Percentiles rank a stretch among this genome's conserved stretches.
These are phyloP conservation scores for Vaccinium vitisidaea DNA, from an alignment of 148 eudicot genomes.

Conservation along the genomic window DNA sequence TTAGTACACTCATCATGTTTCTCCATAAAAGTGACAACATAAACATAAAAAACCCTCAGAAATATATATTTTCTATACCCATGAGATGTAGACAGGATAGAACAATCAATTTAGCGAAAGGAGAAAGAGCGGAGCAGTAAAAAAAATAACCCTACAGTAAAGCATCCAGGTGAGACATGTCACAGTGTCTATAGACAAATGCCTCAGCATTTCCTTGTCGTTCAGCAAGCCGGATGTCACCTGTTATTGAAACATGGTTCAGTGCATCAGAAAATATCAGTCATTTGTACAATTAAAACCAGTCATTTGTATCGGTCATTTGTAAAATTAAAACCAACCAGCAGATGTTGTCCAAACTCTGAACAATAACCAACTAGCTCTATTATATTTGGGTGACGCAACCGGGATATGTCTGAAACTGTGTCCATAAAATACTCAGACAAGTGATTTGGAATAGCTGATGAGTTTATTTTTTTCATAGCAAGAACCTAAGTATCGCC, in stretches of 20 bases:
- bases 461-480: slow-evolving; percentile 81
- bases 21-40: background rate
- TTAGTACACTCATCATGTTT: background rate
- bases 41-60: background rate
- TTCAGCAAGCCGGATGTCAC: slow-evolving; percentile 93
- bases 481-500: slow-evolving; percentile 65
- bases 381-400: no score
- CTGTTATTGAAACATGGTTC: slow-evolving; percentile 95
- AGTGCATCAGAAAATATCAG: slow-evolving; percentile 85
- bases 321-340: no score
- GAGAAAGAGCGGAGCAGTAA: background rate
- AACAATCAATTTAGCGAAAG: background rate
- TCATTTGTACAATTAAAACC: no score
- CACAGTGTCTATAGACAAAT: slow-evolving; percentile 83
- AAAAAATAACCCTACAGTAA: slow-evolving; percentile 52
- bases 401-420: no score
- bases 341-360: slow-evolving; percentile 88
- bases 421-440: no score
- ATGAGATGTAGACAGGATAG: slow-evolving; percentile 4
- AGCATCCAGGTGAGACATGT: slow-evolving; percentile 80
- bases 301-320: no score
- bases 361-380: slow-evolving; percentile 93
- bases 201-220: slow-evolving; percentile 59
- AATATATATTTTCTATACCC: background rate
- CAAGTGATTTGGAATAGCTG: slow-evolving; percentile 53